A percentile compares a stretch with the other conserved stretches of the same genome.
Evolutionary conservation across 805 yeast genomes (phyloP).

Genomic region (Yamadazyma philogaea): DNA sequence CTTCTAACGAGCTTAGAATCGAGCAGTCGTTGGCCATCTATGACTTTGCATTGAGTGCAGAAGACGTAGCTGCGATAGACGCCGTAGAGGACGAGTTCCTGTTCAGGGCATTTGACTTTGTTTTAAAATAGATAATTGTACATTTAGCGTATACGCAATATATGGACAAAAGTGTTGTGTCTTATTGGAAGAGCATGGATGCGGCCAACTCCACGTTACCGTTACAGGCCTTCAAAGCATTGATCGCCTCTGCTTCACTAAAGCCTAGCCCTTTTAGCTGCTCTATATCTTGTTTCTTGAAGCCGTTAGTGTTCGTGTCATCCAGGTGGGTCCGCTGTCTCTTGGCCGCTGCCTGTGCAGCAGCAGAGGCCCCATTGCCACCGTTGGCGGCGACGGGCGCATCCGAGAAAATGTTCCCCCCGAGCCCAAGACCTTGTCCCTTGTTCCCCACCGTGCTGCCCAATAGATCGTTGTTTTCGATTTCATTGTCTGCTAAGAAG

Average conservation of each 20-base stretch:
- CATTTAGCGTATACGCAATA: too few relatives aligned
- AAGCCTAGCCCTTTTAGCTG: conserved; percentile 68
- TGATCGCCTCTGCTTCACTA: conserved; percentile 55
- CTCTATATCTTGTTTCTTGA: conserved; percentile 23
- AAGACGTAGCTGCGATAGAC: conserved; percentile 40
- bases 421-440: conserved; percentile 23
- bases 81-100: conserved; percentile 25
- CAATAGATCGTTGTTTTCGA: conserved; percentile 33
- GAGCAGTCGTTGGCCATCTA: conserved; percentile 53
- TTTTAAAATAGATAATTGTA: background rate
- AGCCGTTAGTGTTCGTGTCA: background rate
- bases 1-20: conserved; percentile 56
- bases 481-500: conserved; percentile 73
- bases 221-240: conserved; percentile 60
- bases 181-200: conserved; percentile 56
- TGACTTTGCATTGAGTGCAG: conserved; percentile 49
- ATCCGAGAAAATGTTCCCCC: conserved; percentile 32
- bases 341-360: conserved; percentile 21
- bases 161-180: too few relatives aligned
- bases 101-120: conserved; percentile 24
- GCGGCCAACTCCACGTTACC: conserved; percentile 91
- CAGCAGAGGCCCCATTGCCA: conserved; percentile 14
- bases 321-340: conserved; percentile 15
- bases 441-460: conserved; percentile 14
- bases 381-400: conserved; percentile 8